Base-by-base conservation (phyloP, 805 yeast genomes). In the Wickerhamomyces tratensis region DNA sequence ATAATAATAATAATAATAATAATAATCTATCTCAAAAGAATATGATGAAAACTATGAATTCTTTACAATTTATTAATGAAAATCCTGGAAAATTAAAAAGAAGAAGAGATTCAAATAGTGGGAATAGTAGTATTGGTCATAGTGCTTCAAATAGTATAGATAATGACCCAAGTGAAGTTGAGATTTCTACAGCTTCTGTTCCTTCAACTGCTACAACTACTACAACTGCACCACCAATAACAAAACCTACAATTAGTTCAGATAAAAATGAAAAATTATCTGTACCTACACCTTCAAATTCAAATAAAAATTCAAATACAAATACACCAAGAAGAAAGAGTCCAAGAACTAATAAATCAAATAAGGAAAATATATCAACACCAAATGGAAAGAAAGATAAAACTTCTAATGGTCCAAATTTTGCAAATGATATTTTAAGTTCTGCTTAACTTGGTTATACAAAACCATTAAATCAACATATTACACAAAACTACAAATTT, bases 51-150 rank as follows among this genome's bases (percentile, higher is more conserved):
- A 52, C 56, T 1, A 49, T 57, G 41, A 54, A 43, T 29, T 45
- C 56, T 6, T 41, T 57, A 13, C 58, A 57, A 37, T 57, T 56
- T 42, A 56, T 57, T 33, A 57, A 48, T 39, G 61, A 56, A 40
- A 49, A 53, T 37, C 61, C 61, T 1, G 59, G 58, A 2, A 46
- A 41, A 41, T 55, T 51, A 41, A 49, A 53, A 40, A 41, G 60
- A 35, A 48, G 60, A 38, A 26, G 46, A 1, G 62, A 62, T 49
- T 45, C 48, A 9, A 44, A 36, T n/a, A 49, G 44, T 20, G 36
- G 25, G 6, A 20, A 8, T 20, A 20, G 35, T 33, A 14, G 8
- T 33, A 33, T 9, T 33, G 31, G 11, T 7, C 31, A 29, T 11
- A 29, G n/a, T 31, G 13, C 34, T 13, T 9, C 34, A 12, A 31